Base-by-base conservation (phyloP, 2,329 filamentous ascomycete genomes). In the Stagonosporopsis chrysanthemi region DNA sequence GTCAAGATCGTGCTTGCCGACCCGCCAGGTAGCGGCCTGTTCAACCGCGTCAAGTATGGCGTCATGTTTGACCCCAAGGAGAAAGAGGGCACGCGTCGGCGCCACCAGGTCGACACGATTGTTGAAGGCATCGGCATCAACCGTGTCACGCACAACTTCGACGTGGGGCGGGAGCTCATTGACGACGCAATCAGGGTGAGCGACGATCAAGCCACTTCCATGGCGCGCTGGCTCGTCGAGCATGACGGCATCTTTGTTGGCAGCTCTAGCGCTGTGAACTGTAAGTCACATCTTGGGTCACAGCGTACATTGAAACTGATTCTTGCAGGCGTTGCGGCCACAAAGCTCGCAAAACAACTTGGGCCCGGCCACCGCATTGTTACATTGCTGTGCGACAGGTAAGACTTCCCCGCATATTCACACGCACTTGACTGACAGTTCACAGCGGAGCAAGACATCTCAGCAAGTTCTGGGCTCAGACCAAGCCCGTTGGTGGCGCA, bases 111-210 rank as follows among this genome's bases (percentile, higher is more conserved):
- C 49, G 96, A 99, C 79, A 93, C 90, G 4, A 91, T 99, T 63
- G 92, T 99, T 26, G 96, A 99, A 78, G 95, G 95, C 1, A 91
- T 99, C 63, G 95, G 95, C 1, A 90, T 98, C 76, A 99, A 97
- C 74, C 88, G 95, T 2, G 83, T 97, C n/a, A 99, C 95, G 1
- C 85, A 87, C 50, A 99, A 98, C 75, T 95, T 99, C 63, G 91
- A 97, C 73, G 89, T 88, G 26, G 95, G 94, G 0, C 83, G 91
- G 63, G 88, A 94, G 70, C 78, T 97, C 52, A 86, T 99, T 50
- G 92, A 97, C 74, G 92, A 97, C 77, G 94, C 95, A 2, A 87
- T 98, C 35, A 86, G 88, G 57, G 92, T 99, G 14, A 91, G 87
- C 2, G 96, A 99, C 76, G 86, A 87, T 46, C 93, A 99, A 80